phyloP scores from a whole-genome alignment of 139 green algal species.

The Pleodorina starrii region DNA sequence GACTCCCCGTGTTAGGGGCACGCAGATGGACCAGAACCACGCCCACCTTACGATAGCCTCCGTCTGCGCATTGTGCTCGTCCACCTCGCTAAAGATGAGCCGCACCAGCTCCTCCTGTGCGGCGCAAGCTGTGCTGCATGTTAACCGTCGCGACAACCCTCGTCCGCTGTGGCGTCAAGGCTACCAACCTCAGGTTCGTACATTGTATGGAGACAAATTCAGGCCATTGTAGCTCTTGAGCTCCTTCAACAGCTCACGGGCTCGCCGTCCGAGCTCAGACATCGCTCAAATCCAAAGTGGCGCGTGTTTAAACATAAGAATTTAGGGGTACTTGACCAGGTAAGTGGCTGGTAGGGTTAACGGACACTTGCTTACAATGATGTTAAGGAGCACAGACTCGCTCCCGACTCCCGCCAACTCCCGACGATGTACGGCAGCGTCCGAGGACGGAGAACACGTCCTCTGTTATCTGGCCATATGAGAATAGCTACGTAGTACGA shows the following conservation, averaged over 20 bases:
- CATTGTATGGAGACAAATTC: slow-evolving; percentile 46
- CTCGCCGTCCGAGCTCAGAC: slow-evolving; percentile 41
- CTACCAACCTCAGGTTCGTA: neutral
- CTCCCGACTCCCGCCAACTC: no score
- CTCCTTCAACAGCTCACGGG: slow-evolving; percentile 49
- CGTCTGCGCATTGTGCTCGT: slow-evolving; percentile 49
- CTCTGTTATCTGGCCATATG: no score
- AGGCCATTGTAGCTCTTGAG: slow-evolving; percentile 38
- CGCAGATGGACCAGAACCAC: no score
- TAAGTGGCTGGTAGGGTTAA: no score
- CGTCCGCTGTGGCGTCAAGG: neutral
- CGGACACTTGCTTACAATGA: no score
- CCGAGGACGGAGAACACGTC: no score
- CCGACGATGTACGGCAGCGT: no score
- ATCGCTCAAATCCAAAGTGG: slow-evolving; percentile 42
- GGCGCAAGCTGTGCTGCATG: neutral
- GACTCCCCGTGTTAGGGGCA: no score
- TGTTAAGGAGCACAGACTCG: no score
- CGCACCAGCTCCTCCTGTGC: slow-evolving; percentile 57
- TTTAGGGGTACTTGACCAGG: no score
- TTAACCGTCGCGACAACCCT: neutral
- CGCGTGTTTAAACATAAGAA: no score
- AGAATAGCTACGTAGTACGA: no score
- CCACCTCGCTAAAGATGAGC: slow-evolving; percentile 47
- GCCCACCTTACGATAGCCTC: slow-evolving; percentile 48